These are phyloP conservation scores for Wallacemonas collosoma DNA, from an alignment of 208 protist genomes.

Conservation along the genomic window DNA sequence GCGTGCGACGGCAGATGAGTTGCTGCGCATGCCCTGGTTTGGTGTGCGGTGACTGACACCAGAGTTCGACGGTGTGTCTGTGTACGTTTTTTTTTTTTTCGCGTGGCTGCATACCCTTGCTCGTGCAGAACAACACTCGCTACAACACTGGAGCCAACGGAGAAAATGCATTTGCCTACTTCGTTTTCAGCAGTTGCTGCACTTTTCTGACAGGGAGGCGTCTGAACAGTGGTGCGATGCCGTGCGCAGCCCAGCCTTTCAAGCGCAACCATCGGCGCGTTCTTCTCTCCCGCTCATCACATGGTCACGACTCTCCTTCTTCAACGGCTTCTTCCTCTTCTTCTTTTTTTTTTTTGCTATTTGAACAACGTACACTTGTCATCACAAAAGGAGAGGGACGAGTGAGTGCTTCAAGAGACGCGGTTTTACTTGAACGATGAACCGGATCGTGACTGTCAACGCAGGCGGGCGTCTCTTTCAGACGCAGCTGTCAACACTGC, in stretches of 20 bases:
- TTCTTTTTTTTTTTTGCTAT: slow-evolving; percentile 12
- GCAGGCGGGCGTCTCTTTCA: slow-evolving; percentile 72
- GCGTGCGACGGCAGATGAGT: slow-evolving; percentile 32
- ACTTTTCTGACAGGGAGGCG: too few species aligned
- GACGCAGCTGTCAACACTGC: slow-evolving; percentile 65
- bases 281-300: not conserved
- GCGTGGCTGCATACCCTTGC: too few species aligned
- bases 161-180: too few species aligned
- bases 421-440: slow-evolving; percentile 28
- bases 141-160: too few species aligned
- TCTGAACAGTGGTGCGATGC: not conserved
- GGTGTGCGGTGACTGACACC: slow-evolving; percentile 11
- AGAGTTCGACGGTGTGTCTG: too few species aligned
- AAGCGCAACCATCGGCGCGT: not conserved
- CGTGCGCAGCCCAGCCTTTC: not conserved
- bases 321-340: not conserved
- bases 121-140: too few species aligned
- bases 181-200: too few species aligned
- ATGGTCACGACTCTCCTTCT: not conserved
- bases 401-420: not conserved
- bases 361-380: not conserved
- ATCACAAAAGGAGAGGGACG: too few species aligned
- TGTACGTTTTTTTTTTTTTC: slow-evolving; percentile 2
- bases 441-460: slow-evolving; percentile 57
- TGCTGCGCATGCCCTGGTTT: slow-evolving; percentile 38